Conservation (phyloP, 768 basidiomycete species). For the Rhizopogon vesiculosus region DNA sequence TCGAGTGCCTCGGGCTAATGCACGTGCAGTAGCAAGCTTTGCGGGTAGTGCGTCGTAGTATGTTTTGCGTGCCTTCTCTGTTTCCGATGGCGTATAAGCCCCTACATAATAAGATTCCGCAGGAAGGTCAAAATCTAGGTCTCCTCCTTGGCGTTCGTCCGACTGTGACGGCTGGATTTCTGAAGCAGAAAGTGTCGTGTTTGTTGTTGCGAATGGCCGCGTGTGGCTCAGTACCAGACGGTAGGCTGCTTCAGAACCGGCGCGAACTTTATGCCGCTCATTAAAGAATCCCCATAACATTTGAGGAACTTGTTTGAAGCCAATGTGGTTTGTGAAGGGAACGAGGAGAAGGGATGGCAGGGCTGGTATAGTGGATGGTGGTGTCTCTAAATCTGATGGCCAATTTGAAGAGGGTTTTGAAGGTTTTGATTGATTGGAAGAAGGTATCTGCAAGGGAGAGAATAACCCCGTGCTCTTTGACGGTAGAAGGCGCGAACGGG, state of each 20-base stretch:
- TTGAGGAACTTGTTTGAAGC: constrained; percentile 76
- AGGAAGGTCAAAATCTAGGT: constrained; percentile 70
- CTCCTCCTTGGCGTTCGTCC: constrained; percentile 31
- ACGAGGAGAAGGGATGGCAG: constrained; percentile 80
- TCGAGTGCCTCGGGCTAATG: constrained; percentile 65
- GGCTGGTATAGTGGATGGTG: constrained; percentile 56
- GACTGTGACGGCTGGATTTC: constrained; percentile 4
- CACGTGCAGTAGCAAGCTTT: constrained; percentile 68
- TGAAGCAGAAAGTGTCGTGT: constrained; percentile 11
- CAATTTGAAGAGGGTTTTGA: constrained; percentile 15
- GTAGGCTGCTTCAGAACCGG: constrained; percentile 81
- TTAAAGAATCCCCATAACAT: constrained; percentile 96
- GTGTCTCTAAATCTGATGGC: constrained; percentile 34
- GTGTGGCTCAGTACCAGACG: constrained; percentile 58
- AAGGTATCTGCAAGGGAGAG: constrained; percentile 27
- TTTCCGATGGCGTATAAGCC: constrained; percentile 55
- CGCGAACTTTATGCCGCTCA: constrained; percentile 71
- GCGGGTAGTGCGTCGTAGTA: constrained; percentile 72
- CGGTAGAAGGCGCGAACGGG: constrained; percentile 30
- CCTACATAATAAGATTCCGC: constrained; percentile 67
- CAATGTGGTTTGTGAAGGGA: constrained; percentile 70
- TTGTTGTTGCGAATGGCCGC: constrained; percentile 50
- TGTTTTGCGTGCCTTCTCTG: constrained; percentile 62
- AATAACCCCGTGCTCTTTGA: constrained; percentile 27
- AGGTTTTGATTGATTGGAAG: constrained; percentile 7